Percentiles rank a stretch among this genome's conserved stretches.
Evolutionary conservation across 768 basidiomycete genomes (phyloP).

Genomic region (Calocera cornea): DNA sequence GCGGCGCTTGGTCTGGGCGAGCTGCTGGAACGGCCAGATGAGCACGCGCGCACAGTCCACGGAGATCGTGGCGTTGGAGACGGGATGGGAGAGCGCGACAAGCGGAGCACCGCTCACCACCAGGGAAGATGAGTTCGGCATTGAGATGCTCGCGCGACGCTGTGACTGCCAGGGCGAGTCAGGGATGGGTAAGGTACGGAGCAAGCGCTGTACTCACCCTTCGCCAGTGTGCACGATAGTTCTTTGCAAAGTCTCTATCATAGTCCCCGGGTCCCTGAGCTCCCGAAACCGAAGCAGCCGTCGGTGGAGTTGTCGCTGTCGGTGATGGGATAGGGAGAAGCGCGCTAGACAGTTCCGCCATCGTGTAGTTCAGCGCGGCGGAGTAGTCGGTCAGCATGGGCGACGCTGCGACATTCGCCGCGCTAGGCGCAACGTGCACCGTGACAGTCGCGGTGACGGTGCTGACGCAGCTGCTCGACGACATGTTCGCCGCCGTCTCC

Average conservation of each 20-base stretch:
- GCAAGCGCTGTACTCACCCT: no score
- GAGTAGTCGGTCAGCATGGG: background rate
- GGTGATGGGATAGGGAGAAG: background rate
- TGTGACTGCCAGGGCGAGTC: no score
- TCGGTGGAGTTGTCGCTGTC: background rate
- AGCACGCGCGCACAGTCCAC: constrained; percentile 43
- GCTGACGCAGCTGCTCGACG: background rate
- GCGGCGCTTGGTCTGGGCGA: constrained; percentile 60
- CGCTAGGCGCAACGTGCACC: no score
- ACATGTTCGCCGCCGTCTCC: background rate
- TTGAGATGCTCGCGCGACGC: background rate
- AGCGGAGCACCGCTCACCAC: background rate
- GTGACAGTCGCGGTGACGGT: no score
- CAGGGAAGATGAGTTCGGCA: background rate
- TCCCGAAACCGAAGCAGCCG: background rate
- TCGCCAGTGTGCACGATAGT: no score
- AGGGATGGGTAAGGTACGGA: no score
- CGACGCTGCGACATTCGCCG: background rate
- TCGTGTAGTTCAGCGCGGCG: background rate
- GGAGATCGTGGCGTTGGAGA: constrained; percentile 26
- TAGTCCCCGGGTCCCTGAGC: background rate
- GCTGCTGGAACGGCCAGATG: constrained; percentile 50
- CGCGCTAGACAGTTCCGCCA: background rate
- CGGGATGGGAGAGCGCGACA: constrained; percentile 23
- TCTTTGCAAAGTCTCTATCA: no score